Percentiles rank a stretch among this genome's conserved stretches.
Evolutionary conservation across 345 rosid genomes (phyloP).

Genomic region (Theobroma cacao): DNA sequence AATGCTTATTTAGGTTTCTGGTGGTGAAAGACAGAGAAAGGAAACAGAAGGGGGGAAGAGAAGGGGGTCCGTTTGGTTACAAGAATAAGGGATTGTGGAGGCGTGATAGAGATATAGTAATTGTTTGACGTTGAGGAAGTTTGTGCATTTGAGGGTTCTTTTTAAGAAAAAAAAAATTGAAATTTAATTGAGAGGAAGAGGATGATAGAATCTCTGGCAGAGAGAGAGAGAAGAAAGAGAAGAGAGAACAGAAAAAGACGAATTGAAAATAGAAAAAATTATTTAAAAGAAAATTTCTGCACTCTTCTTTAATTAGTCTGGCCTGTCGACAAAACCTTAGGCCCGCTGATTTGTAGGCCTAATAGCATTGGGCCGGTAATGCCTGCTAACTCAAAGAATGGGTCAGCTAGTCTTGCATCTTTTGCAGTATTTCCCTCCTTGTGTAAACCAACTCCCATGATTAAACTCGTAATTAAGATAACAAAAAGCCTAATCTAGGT

Average conservation of each 20-base stretch:
- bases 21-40: background rate
- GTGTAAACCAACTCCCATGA: background rate
- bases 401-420: background rate
- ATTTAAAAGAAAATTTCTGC: background rate
- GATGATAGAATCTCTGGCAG: background rate
- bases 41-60: background rate
- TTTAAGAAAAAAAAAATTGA: no score
- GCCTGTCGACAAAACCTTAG: background rate
- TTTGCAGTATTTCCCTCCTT: background rate
- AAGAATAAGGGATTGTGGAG: background rate
- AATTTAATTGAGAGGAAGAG: background rate
- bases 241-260: background rate
- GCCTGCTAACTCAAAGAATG: background rate
- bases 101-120: background rate
- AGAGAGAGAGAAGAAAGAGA: background rate
- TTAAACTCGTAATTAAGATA: background rate
- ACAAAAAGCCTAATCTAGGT: no score
- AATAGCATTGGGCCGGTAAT: background rate
- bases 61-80: background rate
- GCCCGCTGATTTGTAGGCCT: background rate
- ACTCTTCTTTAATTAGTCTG: background rate
- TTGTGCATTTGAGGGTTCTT: conserved; percentile 8
- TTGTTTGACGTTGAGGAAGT: background rate
- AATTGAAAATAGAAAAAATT: background rate
- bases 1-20: background rate